Conservation (phyloP, 768 basidiomycete genomes). For the Pleurotus tuber-regium region DNA sequence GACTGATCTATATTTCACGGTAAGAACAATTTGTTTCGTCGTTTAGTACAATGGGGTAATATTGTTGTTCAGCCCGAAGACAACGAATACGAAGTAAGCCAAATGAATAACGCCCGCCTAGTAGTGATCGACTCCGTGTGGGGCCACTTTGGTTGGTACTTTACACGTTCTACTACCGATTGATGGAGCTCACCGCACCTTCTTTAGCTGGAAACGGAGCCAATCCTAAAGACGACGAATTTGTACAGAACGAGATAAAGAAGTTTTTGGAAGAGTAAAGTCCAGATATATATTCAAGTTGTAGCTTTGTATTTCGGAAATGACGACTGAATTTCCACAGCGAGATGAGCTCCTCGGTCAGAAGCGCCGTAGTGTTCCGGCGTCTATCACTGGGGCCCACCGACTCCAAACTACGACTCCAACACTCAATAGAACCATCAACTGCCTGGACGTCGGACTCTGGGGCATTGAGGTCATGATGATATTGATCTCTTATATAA, state of each 20-base stretch:
- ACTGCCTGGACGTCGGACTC: too few species aligned
- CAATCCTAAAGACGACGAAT: conserved; percentile 36
- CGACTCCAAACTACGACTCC: too few species aligned
- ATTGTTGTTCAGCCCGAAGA: conserved; percentile 60
- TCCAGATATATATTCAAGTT: background rate
- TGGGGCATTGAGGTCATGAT: too few species aligned
- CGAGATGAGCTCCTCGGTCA: too few species aligned
- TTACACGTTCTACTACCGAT: background rate
- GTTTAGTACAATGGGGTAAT: too few species aligned
- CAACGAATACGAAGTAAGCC: conserved; percentile 43
- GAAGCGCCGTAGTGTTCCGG: too few species aligned
- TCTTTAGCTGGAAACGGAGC: conserved; percentile 42
- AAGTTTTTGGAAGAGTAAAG: conserved; percentile 39
- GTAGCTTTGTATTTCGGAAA: background rate
- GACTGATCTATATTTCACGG: conserved; percentile 59
- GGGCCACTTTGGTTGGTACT: conserved; percentile 52
- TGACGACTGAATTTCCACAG: too few species aligned
- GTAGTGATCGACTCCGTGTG: conserved; percentile 54
- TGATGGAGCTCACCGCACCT: background rate
- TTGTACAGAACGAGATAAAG: conserved; percentile 41
- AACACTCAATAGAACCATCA: too few species aligned
- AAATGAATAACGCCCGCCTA: conserved; percentile 40
- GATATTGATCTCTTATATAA: too few species aligned
- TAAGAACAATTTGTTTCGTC: too few species aligned
- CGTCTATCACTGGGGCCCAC: too few species aligned